Evolutionary conservation across 306 rosid species (phyloP), one percentile per base, ranked within the genome.

Genomic region (Dryas octopetala): DNA sequence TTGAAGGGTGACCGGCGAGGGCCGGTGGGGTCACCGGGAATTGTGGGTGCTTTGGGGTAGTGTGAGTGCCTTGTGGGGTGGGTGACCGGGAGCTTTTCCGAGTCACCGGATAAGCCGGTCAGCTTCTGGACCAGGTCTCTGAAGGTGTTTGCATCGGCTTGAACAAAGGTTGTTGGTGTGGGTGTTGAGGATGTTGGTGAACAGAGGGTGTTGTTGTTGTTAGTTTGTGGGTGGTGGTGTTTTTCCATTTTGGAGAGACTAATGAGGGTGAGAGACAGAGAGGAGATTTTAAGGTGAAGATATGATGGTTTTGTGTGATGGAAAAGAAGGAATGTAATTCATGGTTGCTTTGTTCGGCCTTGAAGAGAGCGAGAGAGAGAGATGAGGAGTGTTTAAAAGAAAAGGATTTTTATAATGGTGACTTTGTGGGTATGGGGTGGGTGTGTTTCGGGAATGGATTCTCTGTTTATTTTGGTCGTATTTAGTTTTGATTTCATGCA

Each of bases 1-100:
- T 85, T 85, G 82, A 82, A 82, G 4, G 84, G 84, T 8, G 86
- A 75, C 45, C 88, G 86, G 67, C 86, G 88, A 16, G 86, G 82
- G 23, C 70, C 77, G 23, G 86, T 76, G 7, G 61, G 78, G 64
- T 76, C 74, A 62, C 76, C 54, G 72, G 82, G 77, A 15, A 12
- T 15, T 47, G 66, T 9, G 19, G 71, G 49, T 6, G 67, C 38
- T 28, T 70, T 70, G 5, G 81, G 59, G 53, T 69, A 46, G 54
- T 48, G 79, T 53, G 70, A 46, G 54, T 48, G 79, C 55, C 81
- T 81, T 46, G 74, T 43, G 17, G 79, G 83, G 75, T 53, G 71
- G 53, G 85, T 71, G 68, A 75, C 63, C 26, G 86, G 86, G 14
- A 79, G 84, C 52, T 79, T 79, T 8, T 85, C 82, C 4, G 82